These are phyloP conservation scores for Polytrichum formosum DNA, from an alignment of 225 moss, liverwort and hornwort species.

Conservation along the genomic window DNA sequence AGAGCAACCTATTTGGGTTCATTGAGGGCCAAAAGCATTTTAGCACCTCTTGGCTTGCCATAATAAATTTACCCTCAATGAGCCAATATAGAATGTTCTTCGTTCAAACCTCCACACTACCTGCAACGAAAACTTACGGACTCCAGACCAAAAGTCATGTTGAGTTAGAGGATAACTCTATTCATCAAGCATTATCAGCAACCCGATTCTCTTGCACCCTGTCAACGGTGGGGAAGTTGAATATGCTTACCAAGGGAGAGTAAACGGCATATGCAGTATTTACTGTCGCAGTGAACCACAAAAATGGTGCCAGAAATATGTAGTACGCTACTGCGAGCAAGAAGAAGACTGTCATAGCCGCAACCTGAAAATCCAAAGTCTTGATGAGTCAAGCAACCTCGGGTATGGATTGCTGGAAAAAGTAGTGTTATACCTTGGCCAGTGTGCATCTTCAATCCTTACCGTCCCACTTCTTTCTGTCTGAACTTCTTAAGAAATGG, in stretches of 20 bases:
- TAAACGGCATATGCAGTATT: constrained; percentile 67
- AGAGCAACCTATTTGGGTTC: too few relatives aligned
- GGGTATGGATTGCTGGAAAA: constrained; percentile 13
- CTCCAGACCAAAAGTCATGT: too few relatives aligned
- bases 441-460: constrained; percentile 10
- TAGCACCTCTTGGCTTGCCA: too few relatives aligned
- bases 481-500: too few relatives aligned
- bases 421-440: constrained; percentile 5
- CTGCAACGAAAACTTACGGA: too few relatives aligned
- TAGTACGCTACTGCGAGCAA: constrained; percentile 78
- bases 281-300: constrained; percentile 66
- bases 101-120: too few relatives aligned
- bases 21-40: too few relatives aligned
- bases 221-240: neutral
- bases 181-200: too few relatives aligned
- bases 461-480: neutral
- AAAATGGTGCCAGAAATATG: constrained; percentile 83
- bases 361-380: constrained; percentile 56
- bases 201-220: too few relatives aligned
- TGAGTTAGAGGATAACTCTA: too few relatives aligned
- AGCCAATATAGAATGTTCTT: too few relatives aligned
- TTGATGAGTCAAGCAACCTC: neutral
- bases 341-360: constrained; percentile 97
- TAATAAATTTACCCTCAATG: too few relatives aligned
- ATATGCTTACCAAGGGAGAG: constrained; percentile 62